Conservation (phyloP, 164 flowering plant genomes). For the Vitis rupestris region DNA sequence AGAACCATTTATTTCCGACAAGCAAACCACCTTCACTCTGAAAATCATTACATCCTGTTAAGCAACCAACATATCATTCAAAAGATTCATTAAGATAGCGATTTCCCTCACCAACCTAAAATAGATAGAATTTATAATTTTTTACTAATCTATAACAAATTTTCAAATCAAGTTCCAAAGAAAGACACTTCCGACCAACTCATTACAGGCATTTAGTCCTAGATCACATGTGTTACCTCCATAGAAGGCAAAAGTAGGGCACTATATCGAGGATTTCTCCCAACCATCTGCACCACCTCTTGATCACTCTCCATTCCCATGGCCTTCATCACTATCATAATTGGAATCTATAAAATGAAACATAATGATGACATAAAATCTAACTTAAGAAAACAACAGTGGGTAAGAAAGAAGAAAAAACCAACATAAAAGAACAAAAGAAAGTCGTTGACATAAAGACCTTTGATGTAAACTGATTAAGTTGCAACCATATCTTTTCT, state of each 20-base stretch:
- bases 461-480: constrained; percentile 56
- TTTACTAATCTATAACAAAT: too few relatives aligned
- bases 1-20: too few relatives aligned
- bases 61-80: too few relatives aligned
- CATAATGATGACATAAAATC: background rate
- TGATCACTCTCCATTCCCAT: constrained; percentile 99
- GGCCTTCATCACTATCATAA: constrained; percentile 89
- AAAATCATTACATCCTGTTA: too few relatives aligned
- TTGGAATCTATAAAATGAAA: constrained; percentile 58
- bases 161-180: too few relatives aligned
- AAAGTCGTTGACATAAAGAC: constrained; percentile 21
- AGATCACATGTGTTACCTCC: constrained; percentile 45
- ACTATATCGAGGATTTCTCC: constrained; percentile 86
- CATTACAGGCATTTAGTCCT: background rate
- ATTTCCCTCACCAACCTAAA: too few relatives aligned
- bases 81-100: too few relatives aligned
- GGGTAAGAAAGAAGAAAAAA: background rate
- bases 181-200: too few relatives aligned
- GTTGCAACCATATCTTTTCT: constrained; percentile 65
- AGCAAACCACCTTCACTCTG: too few relatives aligned
- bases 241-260: constrained; percentile 83
- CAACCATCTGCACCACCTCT: constrained; percentile 96
- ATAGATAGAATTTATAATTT: too few relatives aligned
- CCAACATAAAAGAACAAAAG: background rate
- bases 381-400: background rate